Evolutionary conservation across 164 flowering plant species (phyloP), one percentile per base, ranked within the genome.

Genomic region (Magnolia officinalis): DNA sequence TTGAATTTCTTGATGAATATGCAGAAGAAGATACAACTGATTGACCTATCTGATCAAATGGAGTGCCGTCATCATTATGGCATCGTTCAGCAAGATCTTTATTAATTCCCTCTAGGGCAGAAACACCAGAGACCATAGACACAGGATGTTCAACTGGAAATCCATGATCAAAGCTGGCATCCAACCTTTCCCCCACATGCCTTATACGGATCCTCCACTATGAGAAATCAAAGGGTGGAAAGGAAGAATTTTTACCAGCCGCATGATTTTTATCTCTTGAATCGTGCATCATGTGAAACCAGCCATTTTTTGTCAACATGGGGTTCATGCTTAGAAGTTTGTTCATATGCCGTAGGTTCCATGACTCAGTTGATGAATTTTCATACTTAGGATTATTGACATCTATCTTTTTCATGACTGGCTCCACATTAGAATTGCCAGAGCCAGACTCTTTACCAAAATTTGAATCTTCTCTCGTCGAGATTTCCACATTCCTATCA

Each of bases 221-320:
- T 63, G 90, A 84, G 82, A 95, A 95, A 70, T 93, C 90, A 85
- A 89, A 92, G 82, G 52, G 82, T 66, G 90, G 81, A 74, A 87
- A 59, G 61, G 63, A 51, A 69, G 77, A 52, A 52, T 80, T 76
- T 69, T 65, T 75, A 64, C 58, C 24, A 26, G 77, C 78, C 37
- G 58, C 24, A 61, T 59, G 58, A 77, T 71, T 55, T 66, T 45
- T 80, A 75, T 78, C 85, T 50, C 78, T 82, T 64, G 72, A 76
- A 69, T 75, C 79, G 50, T 75, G 70, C 75, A 78, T 67, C 73
- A 61, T 63, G 70, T 73, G 70, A 52, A 76, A 72, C 69, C 83
- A 78, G 31, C 72, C 77, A 78, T 74, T 76, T 81, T 76, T 91
- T 63, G 83, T 71, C 80, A 92, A 63, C 86, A 89, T 77, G 49